Percentiles rank a stretch among this genome's conserved stretches.
phyloP scores from a whole-genome alignment of 2,329 filamentous ascomycete genomes.

The Stagonosporopsis chrysanthemi region DNA sequence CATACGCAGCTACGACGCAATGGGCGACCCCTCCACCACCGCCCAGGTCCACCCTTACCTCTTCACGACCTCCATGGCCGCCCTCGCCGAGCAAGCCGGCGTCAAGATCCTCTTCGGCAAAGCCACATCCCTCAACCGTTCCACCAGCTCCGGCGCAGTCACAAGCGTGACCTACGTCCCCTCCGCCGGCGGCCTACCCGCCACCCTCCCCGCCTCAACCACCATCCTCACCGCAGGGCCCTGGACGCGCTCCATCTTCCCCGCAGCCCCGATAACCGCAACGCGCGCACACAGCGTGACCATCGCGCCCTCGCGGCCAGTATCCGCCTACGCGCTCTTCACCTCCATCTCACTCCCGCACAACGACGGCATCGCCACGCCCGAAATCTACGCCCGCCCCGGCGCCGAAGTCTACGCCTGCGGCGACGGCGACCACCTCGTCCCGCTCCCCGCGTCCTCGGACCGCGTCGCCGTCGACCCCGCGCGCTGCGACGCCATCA shows the following conservation, averaged over 20 bases:
- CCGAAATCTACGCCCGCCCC: constrained; percentile 92
- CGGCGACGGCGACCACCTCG: constrained; percentile 80
- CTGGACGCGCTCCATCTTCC: constrained; percentile 64
- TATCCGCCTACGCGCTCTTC: constrained; percentile 81
- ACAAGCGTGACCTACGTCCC: constrained; percentile 67
- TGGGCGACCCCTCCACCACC: constrained; percentile 82
- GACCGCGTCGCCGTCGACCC: constrained; percentile 80
- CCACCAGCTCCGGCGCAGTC: constrained; percentile 60
- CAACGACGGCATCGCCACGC: constrained; percentile 65
- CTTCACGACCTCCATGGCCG: constrained; percentile 85
- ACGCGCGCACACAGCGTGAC: constrained; percentile 70
- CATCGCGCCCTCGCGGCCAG: constrained; percentile 63
- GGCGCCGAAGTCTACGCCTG: constrained; percentile 93
- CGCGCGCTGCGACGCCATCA: constrained; percentile 81
- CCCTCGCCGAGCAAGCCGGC: constrained; percentile 70
- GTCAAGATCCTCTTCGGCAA: constrained; percentile 69
- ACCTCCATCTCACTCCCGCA: constrained; percentile 73
- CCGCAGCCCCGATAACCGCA: constrained; percentile 64
- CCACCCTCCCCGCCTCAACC: constrained; percentile 60
- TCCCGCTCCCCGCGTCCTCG: constrained; percentile 77
- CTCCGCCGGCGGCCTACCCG: constrained; percentile 53
- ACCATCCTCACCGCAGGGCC: constrained; percentile 68
- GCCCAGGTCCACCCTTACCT: constrained; percentile 93
- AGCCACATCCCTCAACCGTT: constrained; percentile 71
- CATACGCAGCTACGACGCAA: constrained; percentile 76